phyloP scores from a whole-genome alignment of 2,329 filamentous ascomycete species.

The Penicillium brevicompactum region DNA sequence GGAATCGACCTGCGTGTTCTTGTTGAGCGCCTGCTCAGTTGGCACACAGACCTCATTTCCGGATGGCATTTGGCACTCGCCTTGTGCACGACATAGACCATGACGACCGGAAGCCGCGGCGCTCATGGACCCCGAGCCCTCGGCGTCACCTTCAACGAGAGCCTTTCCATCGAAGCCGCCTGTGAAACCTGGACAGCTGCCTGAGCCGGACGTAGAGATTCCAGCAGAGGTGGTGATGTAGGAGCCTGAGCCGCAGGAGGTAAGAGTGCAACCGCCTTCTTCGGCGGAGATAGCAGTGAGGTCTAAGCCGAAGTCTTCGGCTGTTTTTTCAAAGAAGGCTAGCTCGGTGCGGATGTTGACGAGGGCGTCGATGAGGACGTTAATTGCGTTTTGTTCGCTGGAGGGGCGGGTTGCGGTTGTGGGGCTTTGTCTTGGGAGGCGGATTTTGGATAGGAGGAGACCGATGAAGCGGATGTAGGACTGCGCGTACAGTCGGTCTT shows the following conservation, averaged over 20 bases:
- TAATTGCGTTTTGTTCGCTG: conserved; percentile 59
- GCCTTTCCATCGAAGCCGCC: conserved; percentile 29
- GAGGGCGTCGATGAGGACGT: conserved; percentile 65
- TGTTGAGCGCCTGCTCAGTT: background rate
- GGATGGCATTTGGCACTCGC: conserved; percentile 25
- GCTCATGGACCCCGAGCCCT: background rate
- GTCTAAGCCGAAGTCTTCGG: conserved; percentile 60
- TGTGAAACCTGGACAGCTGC: conserved; percentile 20
- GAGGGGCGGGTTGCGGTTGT: conserved; percentile 9
- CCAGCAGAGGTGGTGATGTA: conserved; percentile 16
- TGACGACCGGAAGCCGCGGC: conserved; percentile 8
- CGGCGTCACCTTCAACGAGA: background rate
- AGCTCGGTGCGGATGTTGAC: conserved; percentile 69
- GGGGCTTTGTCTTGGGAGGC: conserved; percentile 49
- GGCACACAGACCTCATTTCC: conserved; percentile 15
- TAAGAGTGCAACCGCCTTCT: conserved; percentile 37
- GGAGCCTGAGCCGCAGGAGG: conserved; percentile 4
- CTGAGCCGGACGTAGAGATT: conserved; percentile 21
- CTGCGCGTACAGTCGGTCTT: conserved; percentile 72
- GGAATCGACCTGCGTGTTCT: background rate
- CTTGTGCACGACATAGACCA: conserved; percentile 19
- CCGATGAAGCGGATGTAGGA: conserved; percentile 70
- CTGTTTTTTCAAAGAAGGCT: conserved; percentile 67
- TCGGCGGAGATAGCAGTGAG: conserved; percentile 45
- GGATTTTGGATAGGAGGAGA: conserved; percentile 63